Evolutionary conservation across 2,329 filamentous ascomycete species (phyloP).

Genomic region (Trichoderma lentiforme): DNA sequence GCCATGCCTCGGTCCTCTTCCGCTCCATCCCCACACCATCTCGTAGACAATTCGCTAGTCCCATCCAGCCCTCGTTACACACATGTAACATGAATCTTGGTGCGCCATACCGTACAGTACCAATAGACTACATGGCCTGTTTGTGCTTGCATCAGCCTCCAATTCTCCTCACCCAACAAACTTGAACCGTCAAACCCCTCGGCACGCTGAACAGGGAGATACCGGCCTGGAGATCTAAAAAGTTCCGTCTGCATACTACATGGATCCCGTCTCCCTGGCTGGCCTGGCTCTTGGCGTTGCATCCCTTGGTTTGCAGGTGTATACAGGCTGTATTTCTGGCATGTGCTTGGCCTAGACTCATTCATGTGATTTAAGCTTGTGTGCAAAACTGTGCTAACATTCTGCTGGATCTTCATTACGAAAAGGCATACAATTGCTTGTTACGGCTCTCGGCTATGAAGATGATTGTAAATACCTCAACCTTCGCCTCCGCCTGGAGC

Average conservation of each 20-base stretch:
- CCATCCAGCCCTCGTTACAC: constrained; percentile 4
- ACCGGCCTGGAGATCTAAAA: background rate
- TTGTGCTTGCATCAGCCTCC: background rate
- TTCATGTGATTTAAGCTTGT: background rate
- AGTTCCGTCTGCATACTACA: constrained; percentile 22
- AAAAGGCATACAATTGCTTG: constrained; percentile 44
- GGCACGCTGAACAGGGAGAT: background rate
- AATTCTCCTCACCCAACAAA: background rate
- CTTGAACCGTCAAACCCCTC: background rate
- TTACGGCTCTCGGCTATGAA: constrained; percentile 47
- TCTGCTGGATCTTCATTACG: background rate
- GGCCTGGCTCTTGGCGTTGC: constrained; percentile 45
- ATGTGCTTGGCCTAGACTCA: constrained; percentile 16
- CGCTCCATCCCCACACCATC: background rate
- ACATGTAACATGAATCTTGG: background rate
- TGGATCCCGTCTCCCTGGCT: constrained; percentile 43
- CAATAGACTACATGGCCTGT: background rate
- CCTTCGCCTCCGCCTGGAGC: constrained; percentile 47
- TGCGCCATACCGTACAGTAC: background rate
- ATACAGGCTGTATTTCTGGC: constrained; percentile 35
- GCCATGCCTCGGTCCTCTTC: background rate
- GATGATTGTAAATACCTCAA: constrained; percentile 48
- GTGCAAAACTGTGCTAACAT: background rate
- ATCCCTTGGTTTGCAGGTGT: constrained; percentile 43
- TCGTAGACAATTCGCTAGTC: background rate